Conservation (phyloP, 1,284 basidiomycete genomes). For the Mycena sp. region DNA sequence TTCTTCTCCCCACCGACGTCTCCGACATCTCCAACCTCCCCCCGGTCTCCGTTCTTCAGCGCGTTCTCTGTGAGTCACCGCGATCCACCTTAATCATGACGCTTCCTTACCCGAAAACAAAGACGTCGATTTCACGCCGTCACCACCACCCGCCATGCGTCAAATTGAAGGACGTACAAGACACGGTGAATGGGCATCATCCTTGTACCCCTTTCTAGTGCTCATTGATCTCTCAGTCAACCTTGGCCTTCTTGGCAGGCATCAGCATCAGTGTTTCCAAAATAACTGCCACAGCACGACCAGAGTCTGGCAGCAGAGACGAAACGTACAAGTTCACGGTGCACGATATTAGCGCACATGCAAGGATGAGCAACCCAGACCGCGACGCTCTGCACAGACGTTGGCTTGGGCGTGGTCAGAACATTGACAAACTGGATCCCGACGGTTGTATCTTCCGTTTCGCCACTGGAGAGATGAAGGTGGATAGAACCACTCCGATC, state of each 20-base stretch:
- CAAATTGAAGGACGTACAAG: constrained; percentile 47
- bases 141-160: constrained; percentile 40
- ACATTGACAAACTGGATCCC: constrained; percentile 48
- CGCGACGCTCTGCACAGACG: constrained; percentile 56
- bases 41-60: constrained; percentile 53
- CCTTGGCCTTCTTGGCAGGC: constrained; percentile 48
- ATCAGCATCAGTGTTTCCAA: constrained; percentile 46
- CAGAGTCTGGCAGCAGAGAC: constrained; percentile 2
- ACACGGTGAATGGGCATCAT: constrained; percentile 43
- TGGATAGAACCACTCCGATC: constrained; percentile 47
- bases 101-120: neutral
- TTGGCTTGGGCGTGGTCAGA: constrained; percentile 58
- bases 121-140: constrained; percentile 50
- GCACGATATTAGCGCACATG: constrained; percentile 47
- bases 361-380: constrained; percentile 58
- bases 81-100: neutral
- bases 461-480: constrained; percentile 45
- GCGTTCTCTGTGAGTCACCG: constrained; percentile 56
- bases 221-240: constrained; percentile 43
- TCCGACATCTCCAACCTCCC: constrained; percentile 37
- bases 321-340: constrained; percentile 54
- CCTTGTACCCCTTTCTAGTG: neutral
- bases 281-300: constrained; percentile 38
- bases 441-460: constrained; percentile 59
- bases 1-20: constrained; percentile 21